phyloP scores from a whole-genome alignment of 2,329 filamentous ascomycete genomes.

The Emergomyces orientalis region DNA sequence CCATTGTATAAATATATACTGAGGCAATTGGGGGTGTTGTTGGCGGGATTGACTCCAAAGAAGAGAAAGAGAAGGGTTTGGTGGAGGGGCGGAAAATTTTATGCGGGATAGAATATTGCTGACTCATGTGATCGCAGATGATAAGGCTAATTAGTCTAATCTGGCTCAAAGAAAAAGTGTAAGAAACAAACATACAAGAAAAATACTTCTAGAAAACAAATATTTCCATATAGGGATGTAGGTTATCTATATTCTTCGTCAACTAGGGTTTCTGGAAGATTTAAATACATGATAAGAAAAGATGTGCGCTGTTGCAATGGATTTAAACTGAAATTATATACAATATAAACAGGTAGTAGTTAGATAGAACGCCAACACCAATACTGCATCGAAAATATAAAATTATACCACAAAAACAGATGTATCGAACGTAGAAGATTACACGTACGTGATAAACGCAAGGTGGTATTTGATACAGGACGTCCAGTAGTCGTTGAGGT shows the following conservation, averaged over 20 bases:
- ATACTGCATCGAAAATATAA: too few species aligned
- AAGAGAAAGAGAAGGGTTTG: background rate
- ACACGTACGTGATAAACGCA: background rate
- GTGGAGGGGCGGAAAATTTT: conserved; percentile 1
- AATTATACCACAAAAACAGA: background rate
- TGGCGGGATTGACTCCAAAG: conserved; percentile 6
- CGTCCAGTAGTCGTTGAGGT: background rate
- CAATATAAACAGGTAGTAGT: too few species aligned
- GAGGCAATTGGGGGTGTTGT: background rate
- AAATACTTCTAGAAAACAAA: background rate
- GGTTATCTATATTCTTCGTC: background rate
- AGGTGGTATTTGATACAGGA: background rate
- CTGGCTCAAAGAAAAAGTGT: too few species aligned
- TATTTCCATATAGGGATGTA: background rate
- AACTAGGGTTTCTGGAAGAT: background rate
- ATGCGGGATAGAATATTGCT: background rate
- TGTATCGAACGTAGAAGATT: background rate
- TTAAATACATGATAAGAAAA: background rate
- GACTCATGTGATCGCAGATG: too few species aligned
- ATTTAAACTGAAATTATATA: too few species aligned
- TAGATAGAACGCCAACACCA: too few species aligned
- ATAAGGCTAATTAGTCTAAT: too few species aligned
- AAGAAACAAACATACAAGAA: too few species aligned
- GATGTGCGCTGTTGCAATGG: background rate
- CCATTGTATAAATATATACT: background rate